Percentiles rank a stretch among this genome's conserved stretches.
Evolutionary conservation across 2,329 filamentous ascomycete genomes (phyloP).

Genomic region (Pseudogymnoascus sp.): DNA sequence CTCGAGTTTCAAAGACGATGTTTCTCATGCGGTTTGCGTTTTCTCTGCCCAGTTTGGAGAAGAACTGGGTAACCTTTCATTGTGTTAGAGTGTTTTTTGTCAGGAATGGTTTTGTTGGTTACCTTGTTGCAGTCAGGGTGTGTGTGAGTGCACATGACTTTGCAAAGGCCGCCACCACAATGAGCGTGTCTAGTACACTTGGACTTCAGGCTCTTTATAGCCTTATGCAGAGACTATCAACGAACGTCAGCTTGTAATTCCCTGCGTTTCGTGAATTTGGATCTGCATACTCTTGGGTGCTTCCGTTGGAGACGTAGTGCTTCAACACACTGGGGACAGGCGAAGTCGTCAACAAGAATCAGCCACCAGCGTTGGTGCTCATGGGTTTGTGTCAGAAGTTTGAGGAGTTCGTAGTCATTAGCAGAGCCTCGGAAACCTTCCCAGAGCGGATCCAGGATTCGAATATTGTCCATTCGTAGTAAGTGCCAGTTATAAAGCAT

Average conservation of each 20-base stretch:
- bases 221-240: background rate
- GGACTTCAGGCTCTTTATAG: background rate
- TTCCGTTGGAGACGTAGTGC: background rate
- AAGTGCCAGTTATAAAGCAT: slow-evolving; percentile 8
- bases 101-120: background rate
- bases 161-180: background rate
- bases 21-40: background rate
- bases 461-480: slow-evolving; percentile 4
- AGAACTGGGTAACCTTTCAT: slow-evolving; percentile 7
- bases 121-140: background rate
- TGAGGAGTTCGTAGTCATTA: slow-evolving; percentile 3
- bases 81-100: background rate
- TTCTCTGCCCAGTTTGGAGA: background rate
- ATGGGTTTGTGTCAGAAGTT: background rate
- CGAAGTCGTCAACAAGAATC: slow-evolving; percentile 5
- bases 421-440: background rate
- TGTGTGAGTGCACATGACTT: background rate
- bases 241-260: background rate
- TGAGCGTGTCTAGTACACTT: background rate
- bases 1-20: background rate
- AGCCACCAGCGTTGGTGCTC: background rate
- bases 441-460: background rate
- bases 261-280: too few relatives aligned
- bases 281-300: background rate
- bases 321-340: slow-evolving; percentile 5